phyloP scores from a whole-genome alignment of 768 basidiomycete genomes.

The Serpula lacrymans region DNA sequence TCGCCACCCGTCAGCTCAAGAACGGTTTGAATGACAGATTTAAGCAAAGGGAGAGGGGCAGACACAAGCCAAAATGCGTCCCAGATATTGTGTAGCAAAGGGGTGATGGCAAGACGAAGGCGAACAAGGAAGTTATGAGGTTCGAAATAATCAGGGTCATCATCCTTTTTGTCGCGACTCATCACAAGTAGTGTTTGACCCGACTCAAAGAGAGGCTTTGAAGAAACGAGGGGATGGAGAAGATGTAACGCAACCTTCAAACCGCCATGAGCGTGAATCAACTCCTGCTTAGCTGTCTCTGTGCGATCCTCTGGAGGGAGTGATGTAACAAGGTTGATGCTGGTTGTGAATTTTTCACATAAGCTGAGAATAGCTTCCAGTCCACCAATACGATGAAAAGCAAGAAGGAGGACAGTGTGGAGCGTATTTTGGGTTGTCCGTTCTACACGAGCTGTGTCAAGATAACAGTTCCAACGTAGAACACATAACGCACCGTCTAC shows the following conservation, averaged over 20 bases:
- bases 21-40: constrained; percentile 71
- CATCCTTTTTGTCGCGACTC: constrained; percentile 76
- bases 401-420: constrained; percentile 77
- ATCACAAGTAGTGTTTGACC: constrained; percentile 72
- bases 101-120: constrained; percentile 67
- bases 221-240: constrained; percentile 69
- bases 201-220: constrained; percentile 81
- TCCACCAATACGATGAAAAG: constrained; percentile 71
- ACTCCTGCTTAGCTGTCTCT: constrained; percentile 54
- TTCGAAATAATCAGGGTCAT: constrained; percentile 78
- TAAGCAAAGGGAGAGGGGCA: constrained; percentile 71
- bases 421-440: constrained; percentile 70
- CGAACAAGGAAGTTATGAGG: constrained; percentile 84
- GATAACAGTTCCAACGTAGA: constrained; percentile 5
- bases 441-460: constrained; percentile 57
- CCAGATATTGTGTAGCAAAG: constrained; percentile 73
- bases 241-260: constrained; percentile 80
- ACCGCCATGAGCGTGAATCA: constrained; percentile 75
- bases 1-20: constrained; percentile 82
- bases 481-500: constrained; percentile 58
- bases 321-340: constrained; percentile 53
- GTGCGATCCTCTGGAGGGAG: constrained; percentile 55
- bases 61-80: constrained; percentile 76
- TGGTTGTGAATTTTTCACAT: constrained; percentile 49
- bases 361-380: constrained; percentile 62